Conservation (phyloP, 2,329 filamentous ascomycete species). For the Colletotrichum tabaci region DNA sequence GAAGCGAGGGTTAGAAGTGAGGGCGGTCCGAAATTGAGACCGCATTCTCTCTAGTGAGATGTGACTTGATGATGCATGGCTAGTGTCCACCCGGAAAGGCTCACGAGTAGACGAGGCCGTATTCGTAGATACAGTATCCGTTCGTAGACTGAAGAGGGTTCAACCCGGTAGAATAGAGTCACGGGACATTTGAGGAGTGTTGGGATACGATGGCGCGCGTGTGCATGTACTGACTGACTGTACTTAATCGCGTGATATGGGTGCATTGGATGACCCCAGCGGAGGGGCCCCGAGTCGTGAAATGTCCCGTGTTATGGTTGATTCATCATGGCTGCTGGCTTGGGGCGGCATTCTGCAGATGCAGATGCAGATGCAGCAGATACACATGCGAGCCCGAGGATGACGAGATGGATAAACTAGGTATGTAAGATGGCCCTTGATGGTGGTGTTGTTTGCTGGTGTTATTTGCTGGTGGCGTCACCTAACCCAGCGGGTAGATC, state of each 20-base stretch:
- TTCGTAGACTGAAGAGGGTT: background rate
- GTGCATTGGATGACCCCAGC: conserved; percentile 19
- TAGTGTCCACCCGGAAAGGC: too few species aligned
- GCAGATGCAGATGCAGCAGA: background rate
- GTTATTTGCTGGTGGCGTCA: background rate
- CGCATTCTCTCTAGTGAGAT: too few species aligned
- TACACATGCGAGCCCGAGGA: background rate
- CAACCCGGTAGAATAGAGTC: conserved; percentile 24
- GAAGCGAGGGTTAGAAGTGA: background rate
- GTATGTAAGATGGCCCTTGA: too few species aligned
- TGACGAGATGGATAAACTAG: background rate
- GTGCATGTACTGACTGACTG: too few species aligned
- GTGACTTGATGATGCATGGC: background rate
- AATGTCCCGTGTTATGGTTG: too few species aligned
- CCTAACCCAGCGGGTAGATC: conserved; percentile 36
- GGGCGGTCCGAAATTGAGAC: too few species aligned
- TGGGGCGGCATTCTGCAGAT: too few species aligned
- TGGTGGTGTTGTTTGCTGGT: too few species aligned
- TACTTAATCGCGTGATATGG: background rate
- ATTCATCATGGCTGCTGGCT: too few species aligned
- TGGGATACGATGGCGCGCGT: conserved; percentile 7
- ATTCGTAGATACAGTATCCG: background rate
- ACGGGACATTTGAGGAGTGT: conserved; percentile 4
- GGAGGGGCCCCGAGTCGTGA: background rate
- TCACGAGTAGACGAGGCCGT: conserved; percentile 10